Percentiles rank a stretch among this genome's conserved stretches.
Conservation (phyloP, 2,329 filamentous ascomycete genomes). For the Hymenoscyphus albidus region DNA sequence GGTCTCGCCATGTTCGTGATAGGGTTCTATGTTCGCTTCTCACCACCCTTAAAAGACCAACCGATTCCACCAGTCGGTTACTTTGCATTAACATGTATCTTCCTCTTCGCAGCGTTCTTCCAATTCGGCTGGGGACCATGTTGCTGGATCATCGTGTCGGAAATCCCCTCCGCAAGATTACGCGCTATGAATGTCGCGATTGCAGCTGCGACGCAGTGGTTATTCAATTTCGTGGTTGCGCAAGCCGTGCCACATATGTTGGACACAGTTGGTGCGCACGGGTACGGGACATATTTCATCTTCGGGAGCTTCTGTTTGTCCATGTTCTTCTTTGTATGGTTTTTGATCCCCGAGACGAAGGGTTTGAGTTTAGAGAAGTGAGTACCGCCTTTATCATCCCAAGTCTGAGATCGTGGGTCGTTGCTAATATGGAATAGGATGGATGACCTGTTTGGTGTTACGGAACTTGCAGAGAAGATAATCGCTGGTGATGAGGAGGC, state of each 20-base stretch:
- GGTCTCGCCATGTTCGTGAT: slow-evolving; percentile 64
- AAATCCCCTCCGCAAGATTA: slow-evolving; percentile 65
- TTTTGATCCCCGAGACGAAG: slow-evolving; percentile 61
- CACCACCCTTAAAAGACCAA: slow-evolving; percentile 51
- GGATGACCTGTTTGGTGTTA: slow-evolving; percentile 63
- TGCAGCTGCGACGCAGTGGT: slow-evolving; percentile 65
- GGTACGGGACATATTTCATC: slow-evolving; percentile 62
- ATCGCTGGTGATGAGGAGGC: slow-evolving; percentile 21
- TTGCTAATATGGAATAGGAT: slow-evolving; percentile 36
- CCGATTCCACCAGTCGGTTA: slow-evolving; percentile 64
- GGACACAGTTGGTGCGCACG: slow-evolving; percentile 44
- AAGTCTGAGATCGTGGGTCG: background rate
- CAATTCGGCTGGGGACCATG: slow-evolving; percentile 67
- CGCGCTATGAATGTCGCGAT: slow-evolving; percentile 65
- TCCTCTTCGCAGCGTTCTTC: slow-evolving; percentile 67
- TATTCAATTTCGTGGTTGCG: slow-evolving; percentile 72
- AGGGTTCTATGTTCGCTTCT: slow-evolving; percentile 64
- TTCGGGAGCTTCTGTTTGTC: slow-evolving; percentile 62
- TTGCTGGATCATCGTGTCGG: slow-evolving; percentile 67
- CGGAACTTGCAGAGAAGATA: slow-evolving; percentile 41
- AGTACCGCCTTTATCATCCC: slow-evolving; percentile 6
- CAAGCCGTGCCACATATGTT: slow-evolving; percentile 66
- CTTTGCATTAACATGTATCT: slow-evolving; percentile 67
- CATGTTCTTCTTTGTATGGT: slow-evolving; percentile 45
- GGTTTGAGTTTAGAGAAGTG: slow-evolving; percentile 55